Evolutionary conservation across 805 yeast genomes (phyloP).

Genomic region (Crinitomyces ghanaensis): DNA sequence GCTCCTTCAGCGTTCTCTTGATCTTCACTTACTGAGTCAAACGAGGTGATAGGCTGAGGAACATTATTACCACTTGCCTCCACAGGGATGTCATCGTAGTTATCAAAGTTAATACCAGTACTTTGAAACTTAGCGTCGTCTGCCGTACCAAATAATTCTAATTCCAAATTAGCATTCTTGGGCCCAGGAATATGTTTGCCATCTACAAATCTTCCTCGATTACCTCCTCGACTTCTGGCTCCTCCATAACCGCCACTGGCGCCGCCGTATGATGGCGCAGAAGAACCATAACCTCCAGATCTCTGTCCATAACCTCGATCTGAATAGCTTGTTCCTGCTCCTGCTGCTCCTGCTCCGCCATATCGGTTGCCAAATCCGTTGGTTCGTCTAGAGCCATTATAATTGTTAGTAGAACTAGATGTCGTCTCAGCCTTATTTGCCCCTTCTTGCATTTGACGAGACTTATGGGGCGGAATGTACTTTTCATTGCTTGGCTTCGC

Average conservation of each 20-base stretch:
- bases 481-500: constrained; percentile 19
- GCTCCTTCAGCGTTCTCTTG: too few relatives aligned
- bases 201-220: constrained; percentile 71
- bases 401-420: too few relatives aligned
- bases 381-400: too few relatives aligned
- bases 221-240: constrained; percentile 23
- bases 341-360: constrained; percentile 8
- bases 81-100: constrained; percentile 97
- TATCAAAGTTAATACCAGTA: constrained; percentile 96
- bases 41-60: constrained; percentile 83
- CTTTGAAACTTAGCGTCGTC: constrained; percentile 70
- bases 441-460: too few relatives aligned
- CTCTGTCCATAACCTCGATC: constrained; percentile 12
- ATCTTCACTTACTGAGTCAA: too few relatives aligned
- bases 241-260: constrained; percentile 23
- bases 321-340: constrained; percentile 12
- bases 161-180: constrained; percentile 56
- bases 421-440: too few relatives aligned
- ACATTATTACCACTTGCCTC: constrained; percentile 93
- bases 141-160: constrained; percentile 70
- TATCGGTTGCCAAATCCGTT: constrained; percentile 6
- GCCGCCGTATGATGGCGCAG: too few relatives aligned
- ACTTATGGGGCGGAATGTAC: constrained; percentile 48
- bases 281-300: constrained; percentile 14
- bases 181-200: constrained; percentile 83